Percentiles rank a stretch among this genome's conserved stretches.
phyloP scores from a whole-genome alignment of 2,329 filamentous ascomycete genomes.

The Gremmenia infestans region DNA sequence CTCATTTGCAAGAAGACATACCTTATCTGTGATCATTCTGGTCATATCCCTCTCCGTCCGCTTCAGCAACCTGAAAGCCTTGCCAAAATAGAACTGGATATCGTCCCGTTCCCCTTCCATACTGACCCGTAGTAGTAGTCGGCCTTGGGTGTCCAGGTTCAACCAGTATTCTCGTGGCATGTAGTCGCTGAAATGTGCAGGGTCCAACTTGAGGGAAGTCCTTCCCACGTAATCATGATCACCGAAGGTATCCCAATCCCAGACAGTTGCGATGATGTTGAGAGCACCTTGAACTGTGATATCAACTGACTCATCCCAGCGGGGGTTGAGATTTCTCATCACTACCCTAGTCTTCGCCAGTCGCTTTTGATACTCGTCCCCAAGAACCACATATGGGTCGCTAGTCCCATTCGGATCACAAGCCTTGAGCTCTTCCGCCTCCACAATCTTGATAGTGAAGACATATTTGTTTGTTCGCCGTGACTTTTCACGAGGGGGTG shows the following conservation, averaged over 20 bases:
- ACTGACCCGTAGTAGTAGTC: conserved; percentile 82
- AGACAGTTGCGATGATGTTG: conserved; percentile 93
- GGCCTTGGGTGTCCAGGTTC: conserved; percentile 90
- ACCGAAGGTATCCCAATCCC: conserved; percentile 96
- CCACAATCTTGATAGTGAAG: conserved; percentile 97
- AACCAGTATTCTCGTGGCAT: conserved; percentile 96
- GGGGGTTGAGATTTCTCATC: conserved; percentile 82
- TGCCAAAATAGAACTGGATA: conserved; percentile 97
- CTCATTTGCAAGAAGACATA: conserved; percentile 34
- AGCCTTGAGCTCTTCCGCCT: conserved; percentile 96
- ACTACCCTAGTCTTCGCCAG: conserved; percentile 92
- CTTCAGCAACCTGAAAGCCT: conserved; percentile 92
- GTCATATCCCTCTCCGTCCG: conserved; percentile 98
- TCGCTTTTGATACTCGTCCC: conserved; percentile 96
- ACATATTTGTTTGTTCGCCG: conserved; percentile 82
- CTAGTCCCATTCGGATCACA: conserved; percentile 92
- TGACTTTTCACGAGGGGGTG: conserved; percentile 59
- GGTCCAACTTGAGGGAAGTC: conserved; percentile 96
- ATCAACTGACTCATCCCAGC: conserved; percentile 96
- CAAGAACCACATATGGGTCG: conserved; percentile 94
- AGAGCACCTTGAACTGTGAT: conserved; percentile 88
- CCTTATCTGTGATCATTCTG: conserved; percentile 95
- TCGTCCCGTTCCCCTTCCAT: conserved; percentile 99
- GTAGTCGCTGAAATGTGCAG: conserved; percentile 94
- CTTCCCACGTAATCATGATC: conserved; percentile 96